Evolutionary conservation across 129 eudicot species (phyloP).

Genomic region (Helianthus annuus): DNA sequence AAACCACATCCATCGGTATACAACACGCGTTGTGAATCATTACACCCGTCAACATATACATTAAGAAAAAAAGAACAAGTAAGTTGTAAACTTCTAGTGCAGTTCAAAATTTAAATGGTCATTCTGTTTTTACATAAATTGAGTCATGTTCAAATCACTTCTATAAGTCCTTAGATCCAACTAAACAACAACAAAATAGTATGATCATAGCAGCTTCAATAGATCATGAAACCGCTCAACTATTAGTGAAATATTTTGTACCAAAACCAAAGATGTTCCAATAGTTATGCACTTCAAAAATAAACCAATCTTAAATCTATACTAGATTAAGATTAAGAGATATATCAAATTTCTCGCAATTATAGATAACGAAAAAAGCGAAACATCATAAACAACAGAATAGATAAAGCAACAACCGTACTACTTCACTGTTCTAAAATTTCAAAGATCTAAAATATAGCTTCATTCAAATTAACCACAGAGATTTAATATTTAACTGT

Average conservation of each 20-base stretch:
- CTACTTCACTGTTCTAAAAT: neutral
- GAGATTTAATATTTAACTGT: neutral
- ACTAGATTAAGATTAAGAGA: neutral
- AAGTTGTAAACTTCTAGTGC: neutral
- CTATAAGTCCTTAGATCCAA: neutral
- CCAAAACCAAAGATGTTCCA: neutral
- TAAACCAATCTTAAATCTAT: too few relatives aligned
- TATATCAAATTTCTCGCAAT: neutral
- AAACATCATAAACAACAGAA: neutral
- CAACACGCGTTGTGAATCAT: neutral
- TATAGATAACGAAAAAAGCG: neutral
- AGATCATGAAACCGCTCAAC: neutral
- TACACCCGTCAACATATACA: neutral
- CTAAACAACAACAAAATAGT: neutral
- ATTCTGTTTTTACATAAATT: too few relatives aligned
- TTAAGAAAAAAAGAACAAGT: neutral
- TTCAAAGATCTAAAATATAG: neutral
- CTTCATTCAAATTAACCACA: constrained; percentile 8
- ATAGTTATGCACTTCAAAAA: neutral
- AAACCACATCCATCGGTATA: constrained; percentile 9
- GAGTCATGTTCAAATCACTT: neutral
- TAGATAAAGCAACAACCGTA: neutral
- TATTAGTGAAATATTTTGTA: neutral
- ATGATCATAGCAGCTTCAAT: neutral
- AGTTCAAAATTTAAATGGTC: neutral